These are phyloP conservation scores for Quercus cerris DNA, from an alignment of 306 rosid species.

Conservation along the genomic window DNA sequence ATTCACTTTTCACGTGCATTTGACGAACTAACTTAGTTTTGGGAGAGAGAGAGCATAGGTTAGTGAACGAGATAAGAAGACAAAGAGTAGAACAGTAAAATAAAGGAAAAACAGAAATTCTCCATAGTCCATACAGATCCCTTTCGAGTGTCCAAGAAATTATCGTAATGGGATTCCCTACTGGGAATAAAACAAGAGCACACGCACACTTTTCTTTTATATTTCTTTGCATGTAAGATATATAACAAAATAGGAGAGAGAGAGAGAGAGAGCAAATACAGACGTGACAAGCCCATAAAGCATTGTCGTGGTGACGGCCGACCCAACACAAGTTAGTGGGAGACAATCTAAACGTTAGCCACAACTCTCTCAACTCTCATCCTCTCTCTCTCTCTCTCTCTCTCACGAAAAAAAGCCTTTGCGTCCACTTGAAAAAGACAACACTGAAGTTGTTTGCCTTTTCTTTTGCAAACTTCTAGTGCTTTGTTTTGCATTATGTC, in stretches of 20 bases:
- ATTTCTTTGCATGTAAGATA: not conserved
- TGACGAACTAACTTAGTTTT: not conserved
- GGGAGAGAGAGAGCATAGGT: not conserved
- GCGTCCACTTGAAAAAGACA: constrained; percentile 23
- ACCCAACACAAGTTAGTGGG: constrained; percentile 66
- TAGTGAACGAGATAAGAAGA: not conserved
- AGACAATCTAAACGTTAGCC: constrained; percentile 47
- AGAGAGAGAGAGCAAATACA: constrained; percentile 12
- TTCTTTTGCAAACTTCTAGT: constrained; percentile 27
- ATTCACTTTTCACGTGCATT: constrained; percentile 32
- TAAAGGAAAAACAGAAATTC: constrained; percentile 14
- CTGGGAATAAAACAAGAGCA: constrained; percentile 2
- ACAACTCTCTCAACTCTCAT: constrained; percentile 1
- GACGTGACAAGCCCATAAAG: constrained; percentile 54
- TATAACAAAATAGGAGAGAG: not conserved
- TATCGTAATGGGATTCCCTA: not conserved
- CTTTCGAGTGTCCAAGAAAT: not conserved
- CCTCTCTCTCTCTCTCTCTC: not conserved
- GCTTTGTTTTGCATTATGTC: constrained; percentile 31
- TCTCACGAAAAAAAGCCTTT: not conserved
- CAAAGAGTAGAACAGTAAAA: not conserved
- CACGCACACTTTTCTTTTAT: not conserved
- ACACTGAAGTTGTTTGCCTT: constrained; percentile 42
- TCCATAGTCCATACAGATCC: not conserved
- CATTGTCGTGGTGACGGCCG: constrained; percentile 58